Percentiles rank a stretch among this genome's conserved stretches.
Conservation (phyloP, 2,329 filamentous ascomycete species). For the Hymenoscyphus repandus region DNA sequence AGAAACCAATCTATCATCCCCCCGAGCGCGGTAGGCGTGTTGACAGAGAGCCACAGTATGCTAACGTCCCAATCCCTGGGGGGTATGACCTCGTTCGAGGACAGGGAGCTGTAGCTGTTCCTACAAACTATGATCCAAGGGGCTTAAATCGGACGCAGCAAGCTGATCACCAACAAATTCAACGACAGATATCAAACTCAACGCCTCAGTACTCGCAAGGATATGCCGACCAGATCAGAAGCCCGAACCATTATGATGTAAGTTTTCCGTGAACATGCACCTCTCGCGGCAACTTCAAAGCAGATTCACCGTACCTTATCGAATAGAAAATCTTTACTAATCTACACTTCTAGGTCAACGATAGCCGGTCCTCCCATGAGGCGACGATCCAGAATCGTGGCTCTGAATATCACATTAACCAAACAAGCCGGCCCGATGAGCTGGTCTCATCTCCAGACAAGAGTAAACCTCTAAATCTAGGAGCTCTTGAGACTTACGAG, state of each 20-base stretch:
- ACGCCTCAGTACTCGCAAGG: slow-evolving; percentile 1
- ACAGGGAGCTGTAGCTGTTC: slow-evolving; percentile 22
- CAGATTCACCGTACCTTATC: too few relatives aligned
- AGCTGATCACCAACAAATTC: slow-evolving; percentile 4
- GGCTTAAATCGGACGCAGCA: slow-evolving; percentile 17
- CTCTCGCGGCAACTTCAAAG: too few relatives aligned
- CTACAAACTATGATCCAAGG: slow-evolving; percentile 26
- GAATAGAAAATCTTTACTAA: too few relatives aligned
- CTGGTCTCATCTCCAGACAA: neutral
- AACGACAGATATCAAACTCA: slow-evolving; percentile 1
- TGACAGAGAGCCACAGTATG: slow-evolving; percentile 26
- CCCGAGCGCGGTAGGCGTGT: slow-evolving; percentile 12
- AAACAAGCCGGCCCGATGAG: neutral
- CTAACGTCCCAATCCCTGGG: slow-evolving; percentile 29
- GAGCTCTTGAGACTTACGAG: slow-evolving; percentile 6
- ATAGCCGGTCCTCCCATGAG: too few relatives aligned
- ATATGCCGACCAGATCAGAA: neutral
- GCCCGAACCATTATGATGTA: neutral
- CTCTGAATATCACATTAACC: neutral
- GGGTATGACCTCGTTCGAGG: slow-evolving; percentile 28
- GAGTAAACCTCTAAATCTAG: neutral
- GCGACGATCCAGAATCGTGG: neutral
- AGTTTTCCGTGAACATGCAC: too few relatives aligned
- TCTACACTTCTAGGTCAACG: too few relatives aligned
- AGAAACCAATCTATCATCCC: slow-evolving; percentile 6